Evolutionary conservation across 1,284 basidiomycete genomes (phyloP).

Genomic region (Coniferiporia weirii): DNA sequence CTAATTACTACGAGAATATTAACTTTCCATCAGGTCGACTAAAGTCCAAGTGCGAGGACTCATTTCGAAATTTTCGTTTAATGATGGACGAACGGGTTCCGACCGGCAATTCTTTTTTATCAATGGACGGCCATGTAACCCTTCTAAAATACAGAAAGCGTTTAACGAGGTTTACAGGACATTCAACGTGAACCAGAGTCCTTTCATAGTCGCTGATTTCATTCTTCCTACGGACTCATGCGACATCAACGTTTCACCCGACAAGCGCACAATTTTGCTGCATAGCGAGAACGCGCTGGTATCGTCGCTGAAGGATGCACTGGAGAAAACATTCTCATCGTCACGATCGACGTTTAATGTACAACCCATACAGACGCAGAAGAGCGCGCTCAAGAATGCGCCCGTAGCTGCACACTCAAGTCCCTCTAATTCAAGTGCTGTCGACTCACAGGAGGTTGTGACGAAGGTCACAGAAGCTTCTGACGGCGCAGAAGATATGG

Average conservation of each 20-base stretch:
- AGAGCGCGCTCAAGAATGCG: neutral
- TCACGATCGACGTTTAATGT: conserved; percentile 67
- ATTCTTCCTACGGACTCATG: conserved; percentile 53
- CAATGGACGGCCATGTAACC: conserved; percentile 87
- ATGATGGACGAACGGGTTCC: conserved; percentile 68
- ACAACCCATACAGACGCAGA: conserved; percentile 24
- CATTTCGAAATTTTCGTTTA: conserved; percentile 71
- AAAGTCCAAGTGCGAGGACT: conserved; percentile 65
- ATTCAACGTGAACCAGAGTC: conserved; percentile 73
- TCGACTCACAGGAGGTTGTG: neutral
- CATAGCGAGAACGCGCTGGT: conserved; percentile 86
- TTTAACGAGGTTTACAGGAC: conserved; percentile 89
- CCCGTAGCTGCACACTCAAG: neutral
- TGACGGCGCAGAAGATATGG: neutral
- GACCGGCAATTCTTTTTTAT: conserved; percentile 95
- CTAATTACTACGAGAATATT: neutral
- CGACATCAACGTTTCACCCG: conserved; percentile 96
- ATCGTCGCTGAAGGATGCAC: conserved; percentile 60
- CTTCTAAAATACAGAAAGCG: conserved; percentile 77
- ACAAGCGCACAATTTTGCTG: conserved; percentile 92
- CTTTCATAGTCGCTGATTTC: conserved; percentile 50
- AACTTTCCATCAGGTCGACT: conserved; percentile 1
- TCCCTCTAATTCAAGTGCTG: neutral
- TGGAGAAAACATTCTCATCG: conserved; percentile 63
- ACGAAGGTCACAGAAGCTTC: neutral